These are phyloP conservation scores for Jacaranda mimosifolia DNA, from an alignment of 257 asterid genomes.

Conservation along the genomic window DNA sequence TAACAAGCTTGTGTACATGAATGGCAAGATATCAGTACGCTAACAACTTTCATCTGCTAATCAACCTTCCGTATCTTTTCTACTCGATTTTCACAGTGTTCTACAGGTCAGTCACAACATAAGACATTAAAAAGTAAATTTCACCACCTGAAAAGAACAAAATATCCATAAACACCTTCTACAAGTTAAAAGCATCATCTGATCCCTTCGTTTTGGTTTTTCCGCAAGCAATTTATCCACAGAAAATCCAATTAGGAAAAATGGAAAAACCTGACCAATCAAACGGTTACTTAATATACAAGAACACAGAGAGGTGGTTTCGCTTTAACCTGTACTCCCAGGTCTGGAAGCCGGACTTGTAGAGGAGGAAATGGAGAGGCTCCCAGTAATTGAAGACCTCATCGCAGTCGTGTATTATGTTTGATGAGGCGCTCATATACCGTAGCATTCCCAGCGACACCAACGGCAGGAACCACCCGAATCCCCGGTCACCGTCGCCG, in stretches of 20 bases:
- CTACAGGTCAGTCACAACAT: constrained; percentile 7
- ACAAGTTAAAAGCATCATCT: constrained; percentile 7
- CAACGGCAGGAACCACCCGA: constrained; percentile 84
- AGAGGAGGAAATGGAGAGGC: constrained; percentile 93
- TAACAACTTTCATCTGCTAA: neutral
- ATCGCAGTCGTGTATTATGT: constrained; percentile 96
- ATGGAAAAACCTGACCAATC: constrained; percentile 9
- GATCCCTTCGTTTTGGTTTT: neutral
- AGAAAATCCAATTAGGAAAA: constrained; percentile 2
- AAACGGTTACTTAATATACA: neutral
- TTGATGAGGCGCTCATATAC: constrained; percentile 92
- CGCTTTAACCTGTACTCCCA: constrained; percentile 92
- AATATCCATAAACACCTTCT: constrained; percentile 1
- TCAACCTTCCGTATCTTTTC: constrained; percentile 18
- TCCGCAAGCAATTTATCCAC: neutral
- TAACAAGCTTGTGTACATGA: too few relatives aligned
- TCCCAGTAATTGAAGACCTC: constrained; percentile 99
- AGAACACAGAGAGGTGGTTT: neutral
- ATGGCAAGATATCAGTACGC: neutral
- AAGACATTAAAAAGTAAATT: neutral
- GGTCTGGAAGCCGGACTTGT: constrained; percentile 94
- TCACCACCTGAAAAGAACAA: constrained; percentile 23
- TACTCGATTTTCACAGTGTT: constrained; percentile 6
- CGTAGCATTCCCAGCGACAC: constrained; percentile 72
- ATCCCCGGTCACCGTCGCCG: constrained; percentile 60